Base-by-base conservation (phyloP, 1,284 basidiomycete species). In the Boletus sp. region DNA sequence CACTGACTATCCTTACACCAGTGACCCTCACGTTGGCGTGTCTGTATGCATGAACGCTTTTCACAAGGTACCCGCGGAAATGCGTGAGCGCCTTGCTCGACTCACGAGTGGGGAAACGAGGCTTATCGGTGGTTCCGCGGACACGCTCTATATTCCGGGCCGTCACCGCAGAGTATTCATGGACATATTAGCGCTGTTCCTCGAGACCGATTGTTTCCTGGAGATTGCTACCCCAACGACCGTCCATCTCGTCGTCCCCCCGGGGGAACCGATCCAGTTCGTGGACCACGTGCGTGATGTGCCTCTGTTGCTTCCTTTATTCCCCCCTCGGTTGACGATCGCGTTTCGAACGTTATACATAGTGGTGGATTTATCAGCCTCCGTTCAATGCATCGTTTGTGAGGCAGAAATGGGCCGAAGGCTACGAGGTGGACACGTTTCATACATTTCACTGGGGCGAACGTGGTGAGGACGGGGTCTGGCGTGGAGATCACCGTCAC, bases 311-410 rank as follows among this genome's bases (percentile, higher is more conserved):
- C 9, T 39, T 13, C 5, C 13, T n/a, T n/a, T n/a, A 20, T 32
- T 13, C 8, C 20, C 8, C 2, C n/a, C 4, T 8, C 2, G 8
- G 8, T 27, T 26, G 26, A 32, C 16, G 20, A 30, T 16, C 8
- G 25, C 19, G 12, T n/a, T 20, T 29, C 35, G 32, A 25, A 27
- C 7, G 12, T n/a, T 1, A 8, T 41, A 75, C 1, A 8, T 41
- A 75, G 72, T 74, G 71, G 70, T 76, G 75, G 74, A 75, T 76
- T 40, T 73, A 70, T 62, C 55, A 70, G n/a, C 68, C 69, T 6
- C 76, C 75, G 13, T 71, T 74, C 46, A 70, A 76, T 41, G 64
- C 70, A 8, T 60, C 65, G 9, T 77, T 74, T 51, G 74, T 77
- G 45, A 67, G 74, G 14, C 61, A 72, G 37, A 67, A 71, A 45